These are phyloP conservation scores for Chrysoporthe cubensis DNA, from an alignment of 2,329 filamentous ascomycete genomes.

Conservation along the genomic window DNA sequence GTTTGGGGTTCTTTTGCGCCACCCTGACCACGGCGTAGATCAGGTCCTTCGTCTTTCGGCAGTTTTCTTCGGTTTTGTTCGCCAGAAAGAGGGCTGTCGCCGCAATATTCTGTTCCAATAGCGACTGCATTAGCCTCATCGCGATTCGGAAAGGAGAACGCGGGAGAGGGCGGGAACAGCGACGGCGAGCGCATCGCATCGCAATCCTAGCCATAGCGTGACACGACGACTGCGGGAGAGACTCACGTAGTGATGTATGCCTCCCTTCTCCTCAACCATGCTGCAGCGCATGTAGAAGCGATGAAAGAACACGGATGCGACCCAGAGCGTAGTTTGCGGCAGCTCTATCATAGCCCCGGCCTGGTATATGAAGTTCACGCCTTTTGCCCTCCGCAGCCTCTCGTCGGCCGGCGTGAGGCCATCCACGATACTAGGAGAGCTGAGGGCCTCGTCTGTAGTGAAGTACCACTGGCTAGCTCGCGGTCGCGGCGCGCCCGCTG, in stretches of 20 bases:
- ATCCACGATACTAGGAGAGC: slow-evolving; percentile 82
- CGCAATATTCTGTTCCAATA: slow-evolving; percentile 68
- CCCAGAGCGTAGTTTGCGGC: slow-evolving; percentile 88
- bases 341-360: slow-evolving; percentile 91
- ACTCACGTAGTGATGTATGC: slow-evolving; percentile 87
- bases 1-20: slow-evolving; percentile 88
- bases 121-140: slow-evolving; percentile 1
- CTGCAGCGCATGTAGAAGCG: slow-evolving; percentile 92
- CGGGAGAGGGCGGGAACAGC: background rate
- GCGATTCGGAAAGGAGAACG: no score
- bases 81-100: slow-evolving; percentile 91
- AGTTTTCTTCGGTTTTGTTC: slow-evolving; percentile 97
- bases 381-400: slow-evolving; percentile 80
- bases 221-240: background rate
- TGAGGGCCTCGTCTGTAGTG: slow-evolving; percentile 77
- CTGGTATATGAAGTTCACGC: slow-evolving; percentile 95
- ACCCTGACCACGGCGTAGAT: slow-evolving; percentile 93
- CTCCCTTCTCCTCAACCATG: slow-evolving; percentile 74
- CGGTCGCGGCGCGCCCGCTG: slow-evolving; percentile 42
- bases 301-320: slow-evolving; percentile 93
- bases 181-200: background rate
- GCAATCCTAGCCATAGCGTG: background rate
- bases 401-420: slow-evolving; percentile 80
- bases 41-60: slow-evolving; percentile 91
- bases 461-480: slow-evolving; percentile 81